phyloP scores from a whole-genome alignment of 192 early-diverging fungal genomes.

The Backusella australiensis region DNA sequence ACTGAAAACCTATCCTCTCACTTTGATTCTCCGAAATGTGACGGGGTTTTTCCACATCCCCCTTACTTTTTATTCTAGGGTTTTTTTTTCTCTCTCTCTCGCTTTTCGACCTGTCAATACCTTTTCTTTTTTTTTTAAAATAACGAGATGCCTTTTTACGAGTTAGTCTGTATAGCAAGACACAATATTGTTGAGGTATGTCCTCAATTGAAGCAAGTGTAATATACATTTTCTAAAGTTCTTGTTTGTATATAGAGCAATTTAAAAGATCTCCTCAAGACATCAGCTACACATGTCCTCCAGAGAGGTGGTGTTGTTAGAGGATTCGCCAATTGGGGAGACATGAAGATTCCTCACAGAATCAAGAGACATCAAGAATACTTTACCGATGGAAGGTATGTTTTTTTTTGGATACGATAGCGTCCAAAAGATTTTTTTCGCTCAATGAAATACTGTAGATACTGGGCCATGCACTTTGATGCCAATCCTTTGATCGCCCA shows the following conservation, averaged over 20 bases:
- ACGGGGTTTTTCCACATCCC: neutral
- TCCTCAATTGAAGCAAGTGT: neutral
- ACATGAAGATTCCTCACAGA: constrained; percentile 73
- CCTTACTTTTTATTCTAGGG: neutral
- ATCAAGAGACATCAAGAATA: constrained; percentile 90
- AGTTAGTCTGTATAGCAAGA: constrained; percentile 67
- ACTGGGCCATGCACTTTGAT: constrained; percentile 80
- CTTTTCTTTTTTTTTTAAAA: neutral
- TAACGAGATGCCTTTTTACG: constrained; percentile 60
- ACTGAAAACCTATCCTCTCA: neutral
- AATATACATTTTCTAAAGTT: neutral
- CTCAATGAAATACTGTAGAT: constrained; percentile 31
- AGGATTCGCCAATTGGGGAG: constrained; percentile 73
- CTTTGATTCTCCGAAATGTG: neutral
- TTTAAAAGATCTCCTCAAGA: constrained; percentile 70
- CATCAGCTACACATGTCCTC: constrained; percentile 74
- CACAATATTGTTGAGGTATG: constrained; percentile 52
- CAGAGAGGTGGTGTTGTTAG: constrained; percentile 86
- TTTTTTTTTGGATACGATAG: too few species aligned
- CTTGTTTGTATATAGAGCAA: constrained; percentile 45
- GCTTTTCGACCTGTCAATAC: neutral
- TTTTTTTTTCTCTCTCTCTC: neutral
- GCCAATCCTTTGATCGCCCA: constrained; percentile 61
- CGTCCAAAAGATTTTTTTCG: too few species aligned
- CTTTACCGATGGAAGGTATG: constrained; percentile 62